Evolutionary conservation across 768 basidiomycete genomes (phyloP).

Genomic region (Russula compacta): DNA sequence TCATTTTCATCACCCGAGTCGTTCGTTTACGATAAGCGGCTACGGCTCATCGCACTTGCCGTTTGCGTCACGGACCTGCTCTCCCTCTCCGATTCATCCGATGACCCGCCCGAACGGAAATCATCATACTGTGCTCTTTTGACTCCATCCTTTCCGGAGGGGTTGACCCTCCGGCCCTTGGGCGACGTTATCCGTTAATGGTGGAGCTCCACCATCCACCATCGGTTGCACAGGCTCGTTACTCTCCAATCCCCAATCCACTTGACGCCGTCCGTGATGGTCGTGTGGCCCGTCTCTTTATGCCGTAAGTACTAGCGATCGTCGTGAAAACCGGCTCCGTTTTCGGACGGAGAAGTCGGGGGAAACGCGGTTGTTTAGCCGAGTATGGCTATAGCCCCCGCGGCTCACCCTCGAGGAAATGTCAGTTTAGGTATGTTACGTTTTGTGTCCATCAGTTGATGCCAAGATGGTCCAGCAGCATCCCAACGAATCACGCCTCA

Average conservation of each 20-base stretch:
- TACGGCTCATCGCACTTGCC: neutral
- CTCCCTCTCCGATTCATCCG: neutral
- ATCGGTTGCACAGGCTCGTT: too few relatives aligned
- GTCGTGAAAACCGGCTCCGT: neutral
- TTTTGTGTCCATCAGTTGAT: neutral
- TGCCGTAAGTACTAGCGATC: neutral
- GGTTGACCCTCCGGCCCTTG: neutral
- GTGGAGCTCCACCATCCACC: too few relatives aligned
- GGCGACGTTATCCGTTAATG: too few relatives aligned
- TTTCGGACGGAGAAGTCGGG: too few relatives aligned
- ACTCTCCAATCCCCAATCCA: neutral
- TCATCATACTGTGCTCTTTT: neutral
- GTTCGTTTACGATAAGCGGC: neutral
- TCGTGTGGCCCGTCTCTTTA: neutral
- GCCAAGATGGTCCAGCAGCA: neutral
- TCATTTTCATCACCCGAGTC: too few relatives aligned
- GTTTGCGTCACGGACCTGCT: neutral
- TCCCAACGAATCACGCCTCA: neutral
- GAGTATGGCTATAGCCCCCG: neutral
- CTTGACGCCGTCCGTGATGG: neutral
- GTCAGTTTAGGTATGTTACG: too few relatives aligned
- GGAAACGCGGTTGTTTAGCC: too few relatives aligned
- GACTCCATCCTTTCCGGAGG: neutral
- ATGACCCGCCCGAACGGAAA: neutral
- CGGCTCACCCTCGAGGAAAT: neutral